Conservation (phyloP, 768 basidiomycete genomes). For the Naematelia aurantialba region DNA sequence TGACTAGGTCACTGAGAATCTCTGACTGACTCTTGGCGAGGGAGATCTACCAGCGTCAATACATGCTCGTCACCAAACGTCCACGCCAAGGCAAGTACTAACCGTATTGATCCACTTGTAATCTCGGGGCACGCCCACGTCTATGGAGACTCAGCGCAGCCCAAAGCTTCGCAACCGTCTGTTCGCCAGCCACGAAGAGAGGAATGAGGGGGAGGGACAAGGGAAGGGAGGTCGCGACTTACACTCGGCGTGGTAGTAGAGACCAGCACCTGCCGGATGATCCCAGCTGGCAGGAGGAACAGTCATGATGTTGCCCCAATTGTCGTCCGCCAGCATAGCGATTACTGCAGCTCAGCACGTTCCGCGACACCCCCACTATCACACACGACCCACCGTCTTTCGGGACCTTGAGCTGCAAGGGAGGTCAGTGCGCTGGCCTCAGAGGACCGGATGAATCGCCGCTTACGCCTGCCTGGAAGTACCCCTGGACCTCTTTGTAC, state of each 20-base stretch:
- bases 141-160: conserved; percentile 10
- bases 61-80: neutral
- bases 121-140: conserved; percentile 63
- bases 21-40: conserved; percentile 15
- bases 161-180: too few species aligned
- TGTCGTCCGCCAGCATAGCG: conserved; percentile 59
- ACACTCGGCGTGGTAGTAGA: conserved; percentile 62
- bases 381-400: neutral
- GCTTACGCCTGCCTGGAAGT: conserved; percentile 52
- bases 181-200: too few species aligned
- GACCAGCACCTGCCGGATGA: conserved; percentile 64
- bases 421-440: too few species aligned
- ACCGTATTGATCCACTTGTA: conserved; percentile 67
- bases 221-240: neutral
- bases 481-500: conserved; percentile 64
- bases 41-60: neutral
- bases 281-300: conserved; percentile 59
- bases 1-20: neutral
- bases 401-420: neutral
- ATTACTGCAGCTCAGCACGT: conserved; percentile 9
- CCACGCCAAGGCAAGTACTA: too few species aligned
- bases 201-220: neutral
- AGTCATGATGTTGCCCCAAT: conserved; percentile 70
- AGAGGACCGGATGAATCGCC: neutral
- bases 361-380: too few species aligned